Conservation (phyloP, 306 rosid genomes). For the Inga laurina region DNA sequence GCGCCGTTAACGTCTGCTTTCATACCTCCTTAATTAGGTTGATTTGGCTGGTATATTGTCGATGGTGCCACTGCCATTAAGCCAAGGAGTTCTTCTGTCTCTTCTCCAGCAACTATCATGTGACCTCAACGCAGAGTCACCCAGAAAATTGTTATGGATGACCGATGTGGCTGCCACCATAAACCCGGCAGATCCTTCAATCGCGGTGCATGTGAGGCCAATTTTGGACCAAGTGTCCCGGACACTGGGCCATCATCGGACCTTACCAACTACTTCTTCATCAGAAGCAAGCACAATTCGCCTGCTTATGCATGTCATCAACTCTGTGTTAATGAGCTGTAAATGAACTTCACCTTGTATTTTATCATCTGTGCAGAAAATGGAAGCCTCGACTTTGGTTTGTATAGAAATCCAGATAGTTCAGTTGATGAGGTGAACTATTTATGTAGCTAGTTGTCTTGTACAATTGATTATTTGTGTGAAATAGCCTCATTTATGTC, state of each 20-base stretch:
- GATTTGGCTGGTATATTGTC: constrained; percentile 59
- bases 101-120: constrained; percentile 74
- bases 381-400: constrained; percentile 34
- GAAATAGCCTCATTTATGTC: constrained; percentile 36
- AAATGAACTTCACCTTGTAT: constrained; percentile 48
- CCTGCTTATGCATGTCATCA: constrained; percentile 73
- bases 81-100: constrained; percentile 75
- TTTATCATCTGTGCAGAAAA: constrained; percentile 32
- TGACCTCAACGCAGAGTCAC: constrained; percentile 49
- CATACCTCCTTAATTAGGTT: constrained; percentile 47
- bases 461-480: constrained; percentile 34
- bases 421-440: constrained; percentile 28
- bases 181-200: constrained; percentile 60
- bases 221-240: constrained; percentile 62
- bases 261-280: constrained; percentile 46
- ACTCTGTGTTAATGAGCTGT: constrained; percentile 65
- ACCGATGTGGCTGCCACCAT: constrained; percentile 63
- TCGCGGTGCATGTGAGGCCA: constrained; percentile 47
- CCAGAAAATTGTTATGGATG: constrained; percentile 68
- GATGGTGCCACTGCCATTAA: constrained; percentile 59
- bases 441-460: constrained; percentile 25
- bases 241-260: constrained; percentile 53
- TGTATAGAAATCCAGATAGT: constrained; percentile 49
- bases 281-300: constrained; percentile 58
- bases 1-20: not conserved